Evolutionary conservation across 169 alveolate genomes (phyloP), one percentile per base, ranked within the genome.

Genomic region (Plasmodium gonderi): DNA sequence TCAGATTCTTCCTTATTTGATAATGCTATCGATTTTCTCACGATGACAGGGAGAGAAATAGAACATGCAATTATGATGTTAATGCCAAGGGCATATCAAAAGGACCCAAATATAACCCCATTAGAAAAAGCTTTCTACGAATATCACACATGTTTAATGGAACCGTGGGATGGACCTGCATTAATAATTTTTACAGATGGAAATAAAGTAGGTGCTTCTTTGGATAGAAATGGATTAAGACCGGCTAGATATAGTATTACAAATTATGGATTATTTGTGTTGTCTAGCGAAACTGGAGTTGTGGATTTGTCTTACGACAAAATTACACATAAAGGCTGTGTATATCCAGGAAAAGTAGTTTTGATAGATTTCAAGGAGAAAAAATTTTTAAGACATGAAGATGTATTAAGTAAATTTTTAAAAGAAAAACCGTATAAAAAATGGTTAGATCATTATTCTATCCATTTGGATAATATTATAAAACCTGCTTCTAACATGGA

Each of bases 81-180:
- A 64, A 77, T 90, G 91, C 94, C 94, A n/a, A 77, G 94, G 72
- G 94, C 94, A 78, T 90, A 90, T 90, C 94, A 90, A 45, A 90
- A 90, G 60, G 94, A 90, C 36, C 92, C 92, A 45, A 87, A 91
- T 77, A 76, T 80, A 77, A 76, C 68, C 8, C 94, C 94, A 14
- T 47, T 77, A 31, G 94, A 90, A 90, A 90, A 45, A 54, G 94
- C 94, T 33, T 91, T 92, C 78, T 80, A 83, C 68, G 92, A 91
- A 94, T 91, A 91, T 81, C 96, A 93, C 67, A 94, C 97, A 7
- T 94, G 96, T 23, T n/a, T 92, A 45, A 94, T 94, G 94, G 97
- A 95, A 79, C 97, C 97, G 20, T 95, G 97, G 97, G 97, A 95
- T 79, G 97, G 97, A 26, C 97, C 97, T 4, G 97, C 97, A 6